Conservation (phyloP, 805 yeast species). For the Myxozyma lipomycoides region DNA sequence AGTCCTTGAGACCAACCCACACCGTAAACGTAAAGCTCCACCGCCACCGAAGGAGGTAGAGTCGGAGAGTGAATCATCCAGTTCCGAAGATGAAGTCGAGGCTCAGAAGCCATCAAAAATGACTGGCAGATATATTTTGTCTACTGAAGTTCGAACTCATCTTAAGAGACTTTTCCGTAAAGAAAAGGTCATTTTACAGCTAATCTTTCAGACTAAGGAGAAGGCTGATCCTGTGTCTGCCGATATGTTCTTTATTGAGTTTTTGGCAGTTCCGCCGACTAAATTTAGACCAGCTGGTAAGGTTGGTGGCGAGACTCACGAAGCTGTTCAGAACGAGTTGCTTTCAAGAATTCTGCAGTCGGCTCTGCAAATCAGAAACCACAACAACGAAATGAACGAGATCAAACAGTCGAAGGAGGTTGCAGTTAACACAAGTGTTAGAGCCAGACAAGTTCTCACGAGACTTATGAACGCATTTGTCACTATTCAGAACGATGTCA, state of each 20-base stretch:
- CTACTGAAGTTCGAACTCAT: slow-evolving; percentile 80
- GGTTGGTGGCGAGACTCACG: slow-evolving; percentile 94
- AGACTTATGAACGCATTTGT: slow-evolving; percentile 95
- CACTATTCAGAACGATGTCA: slow-evolving; percentile 89
- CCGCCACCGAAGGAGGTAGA: no score
- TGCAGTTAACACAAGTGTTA: slow-evolving; percentile 32
- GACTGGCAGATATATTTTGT: slow-evolving; percentile 70
- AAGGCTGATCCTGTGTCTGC: slow-evolving; percentile 48
- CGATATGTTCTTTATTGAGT: slow-evolving; percentile 85
- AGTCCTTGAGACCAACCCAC: slow-evolving; percentile 42
- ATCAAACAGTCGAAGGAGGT: slow-evolving; percentile 47
- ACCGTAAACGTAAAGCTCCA: background rate
- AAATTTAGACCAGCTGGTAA: slow-evolving; percentile 95
- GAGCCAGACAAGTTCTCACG: slow-evolving; percentile 48
- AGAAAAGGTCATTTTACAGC: slow-evolving; percentile 66
- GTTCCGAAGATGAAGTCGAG: slow-evolving; percentile 31
- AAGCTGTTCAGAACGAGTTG: slow-evolving; percentile 87
- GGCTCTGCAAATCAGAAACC: slow-evolving; percentile 75
- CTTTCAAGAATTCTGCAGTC: slow-evolving; percentile 77
- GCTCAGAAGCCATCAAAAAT: slow-evolving; percentile 48
- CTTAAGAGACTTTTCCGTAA: slow-evolving; percentile 68
- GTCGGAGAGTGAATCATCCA: background rate
- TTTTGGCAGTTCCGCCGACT: slow-evolving; percentile 91
- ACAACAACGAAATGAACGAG: slow-evolving; percentile 74
- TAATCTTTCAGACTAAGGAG: slow-evolving; percentile 81